Percentiles rank a stretch among this genome's conserved stretches.
phyloP scores from a whole-genome alignment of 768 basidiomycete genomes.

The Brasilioporus rufonigricans region DNA sequence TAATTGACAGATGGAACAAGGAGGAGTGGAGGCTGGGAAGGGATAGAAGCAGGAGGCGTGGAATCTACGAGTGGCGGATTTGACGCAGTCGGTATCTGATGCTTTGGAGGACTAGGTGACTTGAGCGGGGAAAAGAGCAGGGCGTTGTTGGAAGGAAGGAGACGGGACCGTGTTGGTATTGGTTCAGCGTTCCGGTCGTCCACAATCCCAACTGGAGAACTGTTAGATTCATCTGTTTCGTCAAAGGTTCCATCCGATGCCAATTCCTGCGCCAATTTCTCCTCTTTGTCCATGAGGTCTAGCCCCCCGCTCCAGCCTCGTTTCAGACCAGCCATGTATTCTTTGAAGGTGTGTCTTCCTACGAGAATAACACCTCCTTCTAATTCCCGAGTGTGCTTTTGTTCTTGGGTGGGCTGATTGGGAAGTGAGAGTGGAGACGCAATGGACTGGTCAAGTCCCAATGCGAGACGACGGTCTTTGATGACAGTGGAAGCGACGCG shows the following conservation, averaged over 20 bases:
- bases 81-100: constrained; percentile 15
- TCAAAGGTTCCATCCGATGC: constrained; percentile 78
- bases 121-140: constrained; percentile 33
- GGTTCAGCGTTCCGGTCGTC: constrained; percentile 36
- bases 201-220: constrained; percentile 21
- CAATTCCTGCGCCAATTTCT: constrained; percentile 61
- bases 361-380: constrained; percentile 85
- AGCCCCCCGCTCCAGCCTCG: constrained; percentile 81
- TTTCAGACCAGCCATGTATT: constrained; percentile 86
- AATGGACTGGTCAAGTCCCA: constrained; percentile 59
- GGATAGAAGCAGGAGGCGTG: constrained; percentile 53
- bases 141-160: constrained; percentile 34
- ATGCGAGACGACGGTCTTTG: constrained; percentile 60
- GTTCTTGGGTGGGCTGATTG: constrained; percentile 48
- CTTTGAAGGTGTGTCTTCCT: constrained; percentile 90
- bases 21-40: constrained; percentile 75
- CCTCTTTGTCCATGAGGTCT: constrained; percentile 67
- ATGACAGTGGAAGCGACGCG: constrained; percentile 73
- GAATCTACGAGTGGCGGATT: constrained; percentile 36
- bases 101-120: constrained; percentile 19
- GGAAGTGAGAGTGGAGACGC: constrained; percentile 46
- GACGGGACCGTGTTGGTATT: constrained; percentile 40
- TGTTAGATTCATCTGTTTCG: constrained; percentile 46
- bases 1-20: constrained; percentile 72
- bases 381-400: constrained; percentile 55